phyloP scores from a whole-genome alignment of 2,329 filamentous ascomycete species.

The Aphanoascus verrucosus region DNA sequence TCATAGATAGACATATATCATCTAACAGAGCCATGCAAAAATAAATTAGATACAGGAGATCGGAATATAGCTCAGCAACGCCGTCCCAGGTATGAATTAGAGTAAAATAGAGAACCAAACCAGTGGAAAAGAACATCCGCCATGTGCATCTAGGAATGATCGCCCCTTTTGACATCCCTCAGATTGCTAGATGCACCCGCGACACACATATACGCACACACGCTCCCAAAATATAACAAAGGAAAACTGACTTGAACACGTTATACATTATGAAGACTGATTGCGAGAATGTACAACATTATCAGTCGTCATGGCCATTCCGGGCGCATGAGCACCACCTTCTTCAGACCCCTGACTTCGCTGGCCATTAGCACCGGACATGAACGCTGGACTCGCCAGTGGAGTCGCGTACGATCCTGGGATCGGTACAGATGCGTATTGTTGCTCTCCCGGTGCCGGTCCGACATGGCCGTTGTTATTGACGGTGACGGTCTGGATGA shows the following conservation, averaged over 20 bases:
- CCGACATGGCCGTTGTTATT: slow-evolving; percentile 50
- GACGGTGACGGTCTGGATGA: slow-evolving; percentile 33
- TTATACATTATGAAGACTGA: neutral
- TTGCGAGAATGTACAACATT: slow-evolving; percentile 6
- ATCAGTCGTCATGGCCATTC: slow-evolving; percentile 12
- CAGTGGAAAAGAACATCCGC: neutral
- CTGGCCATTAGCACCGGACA: slow-evolving; percentile 14
- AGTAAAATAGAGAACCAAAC: neutral
- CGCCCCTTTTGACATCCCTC: neutral
- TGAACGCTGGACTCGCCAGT: slow-evolving; percentile 35
- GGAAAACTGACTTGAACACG: neutral
- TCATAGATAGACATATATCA: neutral
- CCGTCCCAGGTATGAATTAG: neutral
- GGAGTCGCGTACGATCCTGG: slow-evolving; percentile 64
- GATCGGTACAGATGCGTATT: slow-evolving; percentile 78
- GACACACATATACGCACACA: too few relatives aligned
- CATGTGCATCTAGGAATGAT: too few relatives aligned
- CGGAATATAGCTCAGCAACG: neutral
- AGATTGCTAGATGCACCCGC: neutral
- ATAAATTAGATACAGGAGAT: slow-evolving; percentile 8
- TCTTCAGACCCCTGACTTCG: neutral
- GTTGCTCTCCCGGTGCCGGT: slow-evolving; percentile 66
- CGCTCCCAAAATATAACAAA: neutral
- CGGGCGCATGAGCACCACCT: neutral
- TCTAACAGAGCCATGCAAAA: neutral